Conservation (phyloP, 345 rosid genomes). For the Citrus reticulata region DNA sequence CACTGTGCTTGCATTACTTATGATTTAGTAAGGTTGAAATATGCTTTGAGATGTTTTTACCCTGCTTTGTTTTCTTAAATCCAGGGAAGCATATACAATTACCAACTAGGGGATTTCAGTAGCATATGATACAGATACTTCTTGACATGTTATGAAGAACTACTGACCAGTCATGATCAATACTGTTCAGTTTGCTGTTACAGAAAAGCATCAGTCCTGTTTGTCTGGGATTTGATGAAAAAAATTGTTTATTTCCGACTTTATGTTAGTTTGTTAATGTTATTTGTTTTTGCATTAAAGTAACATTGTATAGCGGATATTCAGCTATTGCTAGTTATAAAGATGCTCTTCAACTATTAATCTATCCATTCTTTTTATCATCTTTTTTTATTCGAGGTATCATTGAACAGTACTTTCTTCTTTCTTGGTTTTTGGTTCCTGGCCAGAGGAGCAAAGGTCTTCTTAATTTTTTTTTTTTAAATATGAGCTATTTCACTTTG, state of each 20-base stretch:
- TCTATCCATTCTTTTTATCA: neutral
- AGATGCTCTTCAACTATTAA: neutral
- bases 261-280: neutral
- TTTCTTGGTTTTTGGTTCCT: neutral
- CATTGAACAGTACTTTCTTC: neutral
- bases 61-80: neutral
- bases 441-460: neutral
- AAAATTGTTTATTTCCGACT: neutral
- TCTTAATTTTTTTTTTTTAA: too few relatives aligned
- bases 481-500: neutral
- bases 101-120: conserved; percentile 8
- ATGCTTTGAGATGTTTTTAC: neutral
- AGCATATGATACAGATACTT: conserved; percentile 5
- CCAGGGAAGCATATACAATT: neutral
- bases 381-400: neutral
- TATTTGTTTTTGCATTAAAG: neutral
- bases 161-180: conserved; percentile 1
- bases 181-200: conserved; percentile 2
- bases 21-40: neutral
- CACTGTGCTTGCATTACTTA: neutral
- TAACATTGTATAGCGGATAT: neutral
- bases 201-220: neutral
- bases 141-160: conserved; percentile 14
- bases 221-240: conserved; percentile 8
- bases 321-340: neutral